phyloP scores from a whole-genome alignment of 306 rosid genomes.

The Ochetophila trinervis region DNA sequence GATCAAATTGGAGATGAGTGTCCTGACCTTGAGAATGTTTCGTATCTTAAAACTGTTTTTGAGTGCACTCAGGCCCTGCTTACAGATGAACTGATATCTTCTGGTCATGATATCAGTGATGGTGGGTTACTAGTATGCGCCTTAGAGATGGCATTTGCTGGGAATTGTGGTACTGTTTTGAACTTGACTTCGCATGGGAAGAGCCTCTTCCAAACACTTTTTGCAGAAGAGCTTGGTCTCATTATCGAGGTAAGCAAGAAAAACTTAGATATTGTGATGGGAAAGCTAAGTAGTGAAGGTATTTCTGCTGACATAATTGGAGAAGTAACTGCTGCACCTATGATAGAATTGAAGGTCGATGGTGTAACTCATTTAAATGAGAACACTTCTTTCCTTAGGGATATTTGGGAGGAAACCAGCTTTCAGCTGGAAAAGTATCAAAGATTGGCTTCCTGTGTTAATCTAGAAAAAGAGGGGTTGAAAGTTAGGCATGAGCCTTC shows the following conservation, averaged over 20 bases:
- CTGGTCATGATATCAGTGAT: slow-evolving; percentile 94
- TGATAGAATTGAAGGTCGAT: slow-evolving; percentile 60
- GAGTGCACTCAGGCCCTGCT: slow-evolving; percentile 77
- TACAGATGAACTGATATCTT: slow-evolving; percentile 63
- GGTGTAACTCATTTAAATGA: slow-evolving; percentile 55
- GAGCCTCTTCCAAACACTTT: slow-evolving; percentile 65
- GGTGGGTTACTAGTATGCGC: slow-evolving; percentile 79
- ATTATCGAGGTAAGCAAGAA: slow-evolving; percentile 70
- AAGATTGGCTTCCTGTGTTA: slow-evolving; percentile 78
- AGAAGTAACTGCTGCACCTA: slow-evolving; percentile 48
- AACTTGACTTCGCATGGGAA: slow-evolving; percentile 54
- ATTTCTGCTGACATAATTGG: slow-evolving; percentile 61
- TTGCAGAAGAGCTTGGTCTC: slow-evolving; percentile 84
- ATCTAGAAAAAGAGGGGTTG: slow-evolving; percentile 72
- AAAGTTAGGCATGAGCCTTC: slow-evolving; percentile 64
- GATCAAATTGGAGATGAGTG: slow-evolving; percentile 75
- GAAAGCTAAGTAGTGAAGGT: slow-evolving; percentile 42
- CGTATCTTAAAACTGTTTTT: slow-evolving; percentile 73
- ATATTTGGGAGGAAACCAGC: slow-evolving; percentile 85
- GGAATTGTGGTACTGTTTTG: slow-evolving; percentile 63
- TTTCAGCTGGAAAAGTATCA: slow-evolving; percentile 71
- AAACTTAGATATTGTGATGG: slow-evolving; percentile 47
- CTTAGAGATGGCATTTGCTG: slow-evolving; percentile 94
- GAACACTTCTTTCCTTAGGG: slow-evolving; percentile 56
- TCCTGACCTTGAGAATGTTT: slow-evolving; percentile 81